phyloP scores from a whole-genome alignment of 2,329 filamentous ascomycete species.

The Aspergillus sp. region DNA sequence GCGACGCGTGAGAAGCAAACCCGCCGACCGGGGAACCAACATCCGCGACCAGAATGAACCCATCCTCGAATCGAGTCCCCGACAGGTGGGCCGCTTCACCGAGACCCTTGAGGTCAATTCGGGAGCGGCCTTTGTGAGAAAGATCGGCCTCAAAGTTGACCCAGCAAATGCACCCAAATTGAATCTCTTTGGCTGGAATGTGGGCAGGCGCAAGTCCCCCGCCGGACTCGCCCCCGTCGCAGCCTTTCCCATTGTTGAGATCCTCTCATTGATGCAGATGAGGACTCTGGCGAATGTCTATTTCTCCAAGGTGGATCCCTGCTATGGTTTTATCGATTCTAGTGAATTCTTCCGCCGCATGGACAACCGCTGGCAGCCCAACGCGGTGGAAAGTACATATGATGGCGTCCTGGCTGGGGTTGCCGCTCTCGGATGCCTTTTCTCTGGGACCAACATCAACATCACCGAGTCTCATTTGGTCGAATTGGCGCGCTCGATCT shows the following conservation, averaged over 20 bases:
- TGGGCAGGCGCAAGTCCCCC: slow-evolving; percentile 32
- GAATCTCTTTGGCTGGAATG: slow-evolving; percentile 59
- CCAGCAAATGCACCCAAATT: slow-evolving; percentile 54
- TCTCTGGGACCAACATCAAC: slow-evolving; percentile 47
- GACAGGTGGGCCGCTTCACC: slow-evolving; percentile 13
- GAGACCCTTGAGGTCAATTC: slow-evolving; percentile 56
- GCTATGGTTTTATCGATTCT: slow-evolving; percentile 53
- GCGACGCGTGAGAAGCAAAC: neutral
- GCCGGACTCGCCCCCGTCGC: slow-evolving; percentile 7
- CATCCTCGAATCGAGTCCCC: slow-evolving; percentile 5
- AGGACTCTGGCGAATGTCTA: slow-evolving; percentile 48
- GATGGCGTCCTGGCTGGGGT: slow-evolving; percentile 55
- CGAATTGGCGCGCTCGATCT: slow-evolving; percentile 44
- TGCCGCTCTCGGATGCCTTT: slow-evolving; percentile 54
- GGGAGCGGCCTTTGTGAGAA: slow-evolving; percentile 55
- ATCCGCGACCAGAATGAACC: slow-evolving; percentile 8
- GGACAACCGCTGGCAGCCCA: slow-evolving; percentile 25
- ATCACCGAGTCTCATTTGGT: slow-evolving; percentile 51
- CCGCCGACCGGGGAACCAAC: neutral
- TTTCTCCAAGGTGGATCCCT: slow-evolving; percentile 53
- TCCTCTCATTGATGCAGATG: slow-evolving; percentile 52
- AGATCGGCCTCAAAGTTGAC: slow-evolving; percentile 55
- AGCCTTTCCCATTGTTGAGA: slow-evolving; percentile 43
- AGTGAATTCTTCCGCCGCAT: slow-evolving; percentile 23
- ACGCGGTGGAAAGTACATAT: slow-evolving; percentile 30